Base-by-base conservation (phyloP, 1,284 basidiomycete species). In the Ceraceosorus bombacis region DNA sequence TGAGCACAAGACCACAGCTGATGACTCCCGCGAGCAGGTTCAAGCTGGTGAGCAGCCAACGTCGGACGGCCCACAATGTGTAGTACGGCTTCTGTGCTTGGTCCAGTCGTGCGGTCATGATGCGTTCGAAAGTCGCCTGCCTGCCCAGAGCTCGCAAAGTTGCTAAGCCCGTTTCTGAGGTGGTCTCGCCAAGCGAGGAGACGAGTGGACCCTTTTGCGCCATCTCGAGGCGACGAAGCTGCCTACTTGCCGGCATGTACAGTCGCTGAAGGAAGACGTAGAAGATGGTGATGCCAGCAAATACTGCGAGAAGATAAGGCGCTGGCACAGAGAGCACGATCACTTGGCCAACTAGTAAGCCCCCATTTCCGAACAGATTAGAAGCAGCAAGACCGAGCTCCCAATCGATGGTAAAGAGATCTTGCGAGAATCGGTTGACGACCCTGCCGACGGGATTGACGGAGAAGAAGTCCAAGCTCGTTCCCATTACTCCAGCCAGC, bases 21-120 rank as follows among this genome's bases (percentile, higher is more conserved):
- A 65, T 54, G 39, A 69, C 49, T 15, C 58, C 60, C 9, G 63
- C 64, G 37, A 65, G 49, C 36, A 65, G 15, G n/a, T 67, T 55
- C 6, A 71, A 53, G 58, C 63, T 70, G n/a, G 67, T 71, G 43
- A 65, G 63, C n/a, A 72, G 58, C 70, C 70, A 72, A 17, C 67
- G 48, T 37, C 69, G 69, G n/a, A 66, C 67, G 4, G 56, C 69
- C 9, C 61, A 63, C 49, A 72, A 54, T 15, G 60, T 60, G 56
- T 64, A 71, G 57, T 67, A 69, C 0, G 70, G 67, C 53, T 55
- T 63, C 50, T 70, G 69, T 36, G 64, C 63, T 12, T 59, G 41
- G 55, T 70, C 60, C 2, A 69, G 60, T 8, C 62, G 55, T 12
- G 51, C 50, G 1, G 57, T 63, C 58, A 68, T 70, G 46, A 64